phyloP scores from a whole-genome alignment of 306 rosid species.

The Prunus kanzakura region DNA sequence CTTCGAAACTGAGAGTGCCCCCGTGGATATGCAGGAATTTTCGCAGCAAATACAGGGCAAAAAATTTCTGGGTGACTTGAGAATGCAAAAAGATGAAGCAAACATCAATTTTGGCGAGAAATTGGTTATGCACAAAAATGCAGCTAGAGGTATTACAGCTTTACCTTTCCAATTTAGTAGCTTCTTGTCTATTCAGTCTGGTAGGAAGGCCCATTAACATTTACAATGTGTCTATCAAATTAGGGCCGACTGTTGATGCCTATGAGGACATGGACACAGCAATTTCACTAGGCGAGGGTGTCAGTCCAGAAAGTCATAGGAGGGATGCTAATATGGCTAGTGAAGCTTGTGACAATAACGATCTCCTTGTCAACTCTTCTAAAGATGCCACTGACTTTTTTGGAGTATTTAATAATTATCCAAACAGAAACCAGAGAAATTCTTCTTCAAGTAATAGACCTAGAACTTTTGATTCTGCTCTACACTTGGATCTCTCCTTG shows the following conservation, averaged over 20 bases:
- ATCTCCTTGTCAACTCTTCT: conserved; percentile 44
- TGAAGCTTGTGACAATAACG: conserved; percentile 58
- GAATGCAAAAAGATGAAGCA: conserved; percentile 45
- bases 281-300: conserved; percentile 38
- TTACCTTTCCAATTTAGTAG: conserved; percentile 2
- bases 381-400: conserved; percentile 67
- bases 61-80: conserved; percentile 36
- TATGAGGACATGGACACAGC: conserved; percentile 37
- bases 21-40: conserved; percentile 43
- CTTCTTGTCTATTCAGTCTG: conserved; percentile 10
- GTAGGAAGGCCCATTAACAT: conserved; percentile 26
- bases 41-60: conserved; percentile 40
- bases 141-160: conserved; percentile 50
- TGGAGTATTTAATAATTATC: conserved; percentile 50
- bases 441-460: conserved; percentile 50
- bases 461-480: conserved; percentile 47
- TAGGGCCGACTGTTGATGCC: conserved; percentile 44
- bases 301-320: conserved; percentile 38
- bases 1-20: conserved; percentile 63
- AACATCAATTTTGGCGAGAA: conserved; percentile 34
- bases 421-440: conserved; percentile 36
- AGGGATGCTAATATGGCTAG: conserved; percentile 33
- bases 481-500: conserved; percentile 82
- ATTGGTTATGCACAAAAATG: conserved; percentile 34
- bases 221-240: conserved; percentile 6